These are phyloP conservation scores for Hypericum perforatum DNA, from an alignment of 345 rosid genomes.

Conservation along the genomic window DNA sequence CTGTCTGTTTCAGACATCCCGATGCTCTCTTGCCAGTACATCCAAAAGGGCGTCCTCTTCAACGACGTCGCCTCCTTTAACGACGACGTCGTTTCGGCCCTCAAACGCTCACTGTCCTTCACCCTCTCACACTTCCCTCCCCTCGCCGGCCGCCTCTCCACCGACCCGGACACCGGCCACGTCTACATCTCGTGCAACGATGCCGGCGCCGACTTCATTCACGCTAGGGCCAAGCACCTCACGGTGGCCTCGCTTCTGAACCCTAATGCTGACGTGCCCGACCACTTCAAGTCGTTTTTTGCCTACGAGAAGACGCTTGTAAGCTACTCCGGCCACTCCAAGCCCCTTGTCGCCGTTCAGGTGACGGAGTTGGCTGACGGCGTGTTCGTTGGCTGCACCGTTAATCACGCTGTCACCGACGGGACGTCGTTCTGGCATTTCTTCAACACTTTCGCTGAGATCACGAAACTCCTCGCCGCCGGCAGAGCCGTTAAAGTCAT, in stretches of 20 bases:
- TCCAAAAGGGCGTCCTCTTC: constrained; percentile 86
- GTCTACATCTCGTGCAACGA: constrained; percentile 59
- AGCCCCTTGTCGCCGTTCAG: constrained; percentile 70
- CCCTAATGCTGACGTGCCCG: constrained; percentile 45
- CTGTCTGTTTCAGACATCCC: constrained; percentile 93
- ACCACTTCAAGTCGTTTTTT: constrained; percentile 57
- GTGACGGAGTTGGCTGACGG: constrained; percentile 72
- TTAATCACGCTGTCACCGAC: constrained; percentile 79
- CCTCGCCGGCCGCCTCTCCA: constrained; percentile 72
- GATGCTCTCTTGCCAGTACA: constrained; percentile 96
- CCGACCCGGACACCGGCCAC: constrained; percentile 35
- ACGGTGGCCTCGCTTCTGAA: constrained; percentile 27
- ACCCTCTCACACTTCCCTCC: constrained; percentile 68
- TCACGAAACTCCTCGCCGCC: background rate
- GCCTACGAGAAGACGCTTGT: constrained; percentile 42
- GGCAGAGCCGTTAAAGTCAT: constrained; percentile 49
- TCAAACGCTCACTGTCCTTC: constrained; percentile 42
- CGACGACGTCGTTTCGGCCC: constrained; percentile 32
- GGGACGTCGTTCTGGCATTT: constrained; percentile 98
- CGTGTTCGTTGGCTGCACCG: constrained; percentile 65
- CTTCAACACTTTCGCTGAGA: constrained; percentile 74
- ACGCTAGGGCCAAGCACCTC: constrained; percentile 43
- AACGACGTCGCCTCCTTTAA: constrained; percentile 33
- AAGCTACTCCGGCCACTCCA: constrained; percentile 74
- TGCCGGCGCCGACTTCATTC: constrained; percentile 57